Percentiles rank a stretch among this genome's conserved stretches.
Evolutionary conservation across 495 filamentous ascomycete species (phyloP).

Genomic region (Tuber brumale): DNA sequence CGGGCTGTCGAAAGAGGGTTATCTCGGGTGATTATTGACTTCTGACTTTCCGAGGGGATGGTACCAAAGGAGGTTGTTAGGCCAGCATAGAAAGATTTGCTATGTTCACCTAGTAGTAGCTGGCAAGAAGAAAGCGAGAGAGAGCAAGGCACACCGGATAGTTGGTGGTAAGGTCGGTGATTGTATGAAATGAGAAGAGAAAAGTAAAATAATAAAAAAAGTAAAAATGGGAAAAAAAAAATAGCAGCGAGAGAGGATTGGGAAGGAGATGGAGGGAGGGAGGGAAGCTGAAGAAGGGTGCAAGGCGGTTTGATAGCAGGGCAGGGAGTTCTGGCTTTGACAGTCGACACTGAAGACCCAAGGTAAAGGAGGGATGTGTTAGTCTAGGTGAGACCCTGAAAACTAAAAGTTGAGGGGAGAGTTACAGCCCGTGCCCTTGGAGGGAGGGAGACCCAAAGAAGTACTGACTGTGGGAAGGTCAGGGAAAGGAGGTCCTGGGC

Average conservation of each 20-base stretch:
- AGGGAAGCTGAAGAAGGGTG: not conserved
- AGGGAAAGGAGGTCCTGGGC: not conserved
- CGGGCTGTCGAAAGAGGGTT: conserved; percentile 10
- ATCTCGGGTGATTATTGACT: conserved; percentile 36
- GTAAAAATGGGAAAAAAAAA: conserved; percentile 2
- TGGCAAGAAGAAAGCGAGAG: conserved; percentile 34
- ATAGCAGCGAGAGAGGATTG: conserved; percentile 3
- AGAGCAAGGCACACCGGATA: conserved; percentile 24
- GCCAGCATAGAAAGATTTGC: not conserved
- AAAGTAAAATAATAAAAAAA: conserved; percentile 15
- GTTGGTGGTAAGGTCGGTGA: conserved; percentile 18
- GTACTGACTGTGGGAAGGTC: not conserved
- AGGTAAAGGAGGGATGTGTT: conserved; percentile 1
- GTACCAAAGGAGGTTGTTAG: not conserved
- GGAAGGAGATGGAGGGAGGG: conserved; percentile 21
- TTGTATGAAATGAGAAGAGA: conserved; percentile 22
- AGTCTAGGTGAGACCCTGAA: conserved; percentile 23
- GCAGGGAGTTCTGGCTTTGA: conserved; percentile 32
- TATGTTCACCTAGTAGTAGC: conserved; percentile 19
- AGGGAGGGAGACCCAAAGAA: not conserved
- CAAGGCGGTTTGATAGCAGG: not conserved
- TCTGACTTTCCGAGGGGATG: conserved; percentile 8
- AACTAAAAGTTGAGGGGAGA: not conserved
- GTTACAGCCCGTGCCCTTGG: not conserved
- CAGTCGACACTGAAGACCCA: conserved; percentile 4